Evolutionary conservation across 805 yeast genomes (phyloP), one percentile per base, ranked within the genome.

Genomic region (Starmerella stellata): DNA sequence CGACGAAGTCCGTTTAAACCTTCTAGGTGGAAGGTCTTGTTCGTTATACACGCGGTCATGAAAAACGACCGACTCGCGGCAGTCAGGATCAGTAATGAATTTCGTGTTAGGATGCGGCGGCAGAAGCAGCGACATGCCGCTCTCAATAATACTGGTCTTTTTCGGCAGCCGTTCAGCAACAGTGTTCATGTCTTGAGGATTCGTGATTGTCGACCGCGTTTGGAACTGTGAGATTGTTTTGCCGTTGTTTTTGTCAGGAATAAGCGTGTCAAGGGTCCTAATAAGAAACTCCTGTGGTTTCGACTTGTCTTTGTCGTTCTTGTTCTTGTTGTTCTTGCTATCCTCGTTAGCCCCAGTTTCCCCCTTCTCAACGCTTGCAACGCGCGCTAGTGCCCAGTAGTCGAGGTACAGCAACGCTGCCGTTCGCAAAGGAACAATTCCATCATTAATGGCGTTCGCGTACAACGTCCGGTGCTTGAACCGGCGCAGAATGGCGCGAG

Each of bases 361-460:
- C 11, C 3, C 54, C 55, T 14, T 43, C 41, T 20, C 43, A 45
- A 63, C 62, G 35, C 55, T 55, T 5, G 61, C 57, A 1, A 75
- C 76, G 35, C 66, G 64, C 3, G 68, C 61, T 15, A 78, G 60
- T 3, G 82, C 92, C 42, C 69, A 68, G 78, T 93, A 83, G 55
- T 90, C 96, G 13, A 90, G 57, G 51, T 77, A 87, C 21, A 87
- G 57, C 38, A 87, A 60, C 0, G 95, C 82, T 0, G 94, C 74
- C 0, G 98, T 90, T 37, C 96, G 63, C 48, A 90, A 61, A 0
- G 98, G 96, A 2, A 90, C 98, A 38, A 90, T 83, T 2, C 98
- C 98, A 59, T 90, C 98, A 56, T 90, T 76, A 16, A 80, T 65
- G 0, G 79, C 75, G 58, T 90, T 90, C 0, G 96, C 95, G 56